Evolutionary conservation across 306 rosid genomes (phyloP).

Genomic region (Vigna unguiculata): DNA sequence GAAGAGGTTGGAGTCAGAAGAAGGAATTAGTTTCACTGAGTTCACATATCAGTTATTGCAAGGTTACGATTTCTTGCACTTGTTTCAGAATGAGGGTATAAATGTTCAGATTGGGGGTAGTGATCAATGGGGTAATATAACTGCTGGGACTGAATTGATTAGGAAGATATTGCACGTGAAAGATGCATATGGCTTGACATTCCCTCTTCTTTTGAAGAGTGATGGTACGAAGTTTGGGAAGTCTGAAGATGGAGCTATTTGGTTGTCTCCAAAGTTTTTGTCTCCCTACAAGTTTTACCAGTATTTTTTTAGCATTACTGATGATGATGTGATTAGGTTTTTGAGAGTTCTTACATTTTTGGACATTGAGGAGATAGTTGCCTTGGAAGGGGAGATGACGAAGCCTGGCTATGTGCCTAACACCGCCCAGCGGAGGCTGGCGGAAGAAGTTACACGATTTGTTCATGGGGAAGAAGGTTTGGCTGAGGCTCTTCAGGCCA

Average conservation of each 20-base stretch:
- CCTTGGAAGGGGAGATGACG: constrained; percentile 70
- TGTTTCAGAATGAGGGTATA: constrained; percentile 75
- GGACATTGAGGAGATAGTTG: constrained; percentile 70
- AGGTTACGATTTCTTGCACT: constrained; percentile 89
- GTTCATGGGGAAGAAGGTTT: constrained; percentile 93
- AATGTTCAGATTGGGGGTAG: constrained; percentile 95
- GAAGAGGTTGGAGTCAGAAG: constrained; percentile 91
- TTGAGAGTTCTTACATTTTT: constrained; percentile 77
- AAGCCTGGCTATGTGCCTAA: constrained; percentile 72
- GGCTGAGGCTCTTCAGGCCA: constrained; percentile 81
- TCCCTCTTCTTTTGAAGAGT: constrained; percentile 85
- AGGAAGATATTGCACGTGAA: constrained; percentile 74
- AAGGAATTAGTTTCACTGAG: constrained; percentile 95
- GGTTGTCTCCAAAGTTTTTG: constrained; percentile 69
- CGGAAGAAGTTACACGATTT: constrained; percentile 86
- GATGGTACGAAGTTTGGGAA: constrained; percentile 96
- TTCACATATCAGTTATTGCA: constrained; percentile 90
- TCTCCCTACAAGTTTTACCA: constrained; percentile 94
- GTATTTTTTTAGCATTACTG: constrained; percentile 86
- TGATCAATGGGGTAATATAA: constrained; percentile 98
- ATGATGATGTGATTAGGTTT: constrained; percentile 83
- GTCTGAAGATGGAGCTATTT: constrained; percentile 93
- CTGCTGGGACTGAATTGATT: constrained; percentile 92
- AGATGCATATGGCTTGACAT: constrained; percentile 84
- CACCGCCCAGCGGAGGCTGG: constrained; percentile 78